A percentile compares a stretch with the other conserved stretches of the same genome.
Conservation (phyloP, 2,329 filamentous ascomycete genomes). For the Leptographium procerum region DNA sequence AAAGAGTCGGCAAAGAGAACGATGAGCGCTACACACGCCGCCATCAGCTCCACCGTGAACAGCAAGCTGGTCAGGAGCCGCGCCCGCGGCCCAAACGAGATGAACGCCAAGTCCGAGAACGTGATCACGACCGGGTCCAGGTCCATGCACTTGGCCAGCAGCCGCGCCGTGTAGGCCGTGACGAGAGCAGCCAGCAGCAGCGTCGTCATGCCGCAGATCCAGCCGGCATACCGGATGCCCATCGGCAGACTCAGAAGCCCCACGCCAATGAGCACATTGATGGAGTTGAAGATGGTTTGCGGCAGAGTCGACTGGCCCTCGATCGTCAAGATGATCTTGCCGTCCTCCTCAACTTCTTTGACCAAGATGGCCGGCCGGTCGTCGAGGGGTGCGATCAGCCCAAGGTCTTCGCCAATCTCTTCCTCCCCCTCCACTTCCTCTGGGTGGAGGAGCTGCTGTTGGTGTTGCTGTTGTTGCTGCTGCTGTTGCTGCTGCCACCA, state of each 20-base stretch:
- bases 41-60: slow-evolving; percentile 79
- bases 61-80: slow-evolving; percentile 73
- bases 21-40: slow-evolving; percentile 78
- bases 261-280: slow-evolving; percentile 84
- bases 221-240: slow-evolving; percentile 77
- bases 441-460: background rate
- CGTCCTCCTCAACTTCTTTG: slow-evolving; percentile 79
- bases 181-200: slow-evolving; percentile 61
- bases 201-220: slow-evolving; percentile 70
- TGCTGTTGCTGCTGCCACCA: slow-evolving; percentile 42
- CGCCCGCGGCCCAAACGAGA: slow-evolving; percentile 75
- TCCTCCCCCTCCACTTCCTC: background rate
- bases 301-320: slow-evolving; percentile 91
- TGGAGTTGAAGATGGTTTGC: slow-evolving; percentile 93
- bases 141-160: slow-evolving; percentile 82
- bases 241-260: slow-evolving; percentile 82
- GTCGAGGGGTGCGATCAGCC: slow-evolving; percentile 17
- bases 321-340: slow-evolving; percentile 71
- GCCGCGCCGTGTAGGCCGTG: slow-evolving; percentile 75
- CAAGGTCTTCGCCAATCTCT: slow-evolving; percentile 25
- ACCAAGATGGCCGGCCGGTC: slow-evolving; percentile 70
- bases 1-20: slow-evolving; percentile 92
- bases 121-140: slow-evolving; percentile 78
- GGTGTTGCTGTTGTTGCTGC: slow-evolving; percentile 13
- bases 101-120: slow-evolving; percentile 85